phyloP scores from a whole-genome alignment of 768 basidiomycete species.

The Mycena epipterygia region DNA sequence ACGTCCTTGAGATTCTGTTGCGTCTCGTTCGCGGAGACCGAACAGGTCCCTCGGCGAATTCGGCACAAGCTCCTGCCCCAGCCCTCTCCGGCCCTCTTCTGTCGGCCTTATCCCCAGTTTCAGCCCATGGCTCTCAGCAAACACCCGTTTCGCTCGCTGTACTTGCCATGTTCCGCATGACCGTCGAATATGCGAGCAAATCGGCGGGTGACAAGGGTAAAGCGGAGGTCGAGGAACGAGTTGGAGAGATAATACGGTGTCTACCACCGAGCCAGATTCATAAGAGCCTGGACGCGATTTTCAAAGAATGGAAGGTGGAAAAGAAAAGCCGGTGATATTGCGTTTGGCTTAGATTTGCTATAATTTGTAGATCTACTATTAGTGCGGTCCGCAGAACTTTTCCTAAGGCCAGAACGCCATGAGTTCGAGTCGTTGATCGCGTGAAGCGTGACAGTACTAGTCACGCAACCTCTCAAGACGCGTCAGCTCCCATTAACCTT shows the following conservation, averaged over 20 bases:
- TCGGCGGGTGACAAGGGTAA: conserved; percentile 77
- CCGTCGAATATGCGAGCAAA: conserved; percentile 84
- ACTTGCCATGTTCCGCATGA: conserved; percentile 89
- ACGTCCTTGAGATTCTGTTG: conserved; percentile 92
- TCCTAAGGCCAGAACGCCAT: no score
- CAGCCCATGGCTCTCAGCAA: conserved; percentile 89
- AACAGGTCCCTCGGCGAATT: conserved; percentile 75
- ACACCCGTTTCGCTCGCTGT: conserved; percentile 96
- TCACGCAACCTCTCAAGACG: conserved; percentile 22
- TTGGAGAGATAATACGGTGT: conserved; percentile 92
- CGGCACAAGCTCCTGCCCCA: conserved; percentile 71
- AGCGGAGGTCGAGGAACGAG: conserved; percentile 77
- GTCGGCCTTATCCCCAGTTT: conserved; percentile 77
- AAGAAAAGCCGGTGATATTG: conserved; percentile 74
- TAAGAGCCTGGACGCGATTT: conserved; percentile 94
- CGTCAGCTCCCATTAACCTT: conserved; percentile 19
- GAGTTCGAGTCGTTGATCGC: no score
- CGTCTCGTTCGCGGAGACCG: conserved; percentile 93
- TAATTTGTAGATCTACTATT: conserved; percentile 17
- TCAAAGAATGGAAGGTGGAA: conserved; percentile 91
- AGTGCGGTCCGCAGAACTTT: not conserved
- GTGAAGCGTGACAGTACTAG: conserved; percentile 20
- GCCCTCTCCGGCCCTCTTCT: conserved; percentile 77
- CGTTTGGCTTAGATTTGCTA: not conserved
- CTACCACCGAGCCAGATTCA: conserved; percentile 90